Percentiles rank a stretch among this genome's conserved stretches.
These are phyloP conservation scores for Aspergillus campestris DNA, from an alignment of 495 filamentous ascomycete genomes.

Conservation along the genomic window DNA sequence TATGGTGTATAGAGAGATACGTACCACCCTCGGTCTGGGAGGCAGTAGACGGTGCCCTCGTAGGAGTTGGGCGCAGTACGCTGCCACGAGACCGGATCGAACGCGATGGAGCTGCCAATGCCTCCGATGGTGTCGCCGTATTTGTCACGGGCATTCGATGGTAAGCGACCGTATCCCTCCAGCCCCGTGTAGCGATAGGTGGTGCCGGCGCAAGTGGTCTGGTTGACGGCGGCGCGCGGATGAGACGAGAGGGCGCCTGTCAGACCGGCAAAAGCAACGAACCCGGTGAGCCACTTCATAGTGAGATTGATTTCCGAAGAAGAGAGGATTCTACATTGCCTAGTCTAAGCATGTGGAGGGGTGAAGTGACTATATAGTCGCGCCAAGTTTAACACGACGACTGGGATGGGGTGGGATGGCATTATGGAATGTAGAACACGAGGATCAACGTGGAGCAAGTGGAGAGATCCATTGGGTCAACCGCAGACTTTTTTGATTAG, in stretches of 20 bases:
- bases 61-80: constrained; percentile 47
- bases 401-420: too few relatives aligned
- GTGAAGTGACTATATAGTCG: too few relatives aligned
- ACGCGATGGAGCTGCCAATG: constrained; percentile 57
- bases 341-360: too few relatives aligned
- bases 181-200: constrained; percentile 60
- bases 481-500: background rate
- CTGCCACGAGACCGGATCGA: constrained; percentile 57
- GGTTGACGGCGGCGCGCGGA: constrained; percentile 28
- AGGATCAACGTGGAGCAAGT: too few relatives aligned
- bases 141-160: constrained; percentile 54
- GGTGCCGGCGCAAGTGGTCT: constrained; percentile 55
- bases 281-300: too few relatives aligned
- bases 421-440: too few relatives aligned
- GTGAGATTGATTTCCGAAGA: too few relatives aligned
- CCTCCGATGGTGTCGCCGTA: constrained; percentile 67
- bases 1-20: background rate
- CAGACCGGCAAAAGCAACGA: too few relatives aligned
- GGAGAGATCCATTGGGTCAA: too few relatives aligned
- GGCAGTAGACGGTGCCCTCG: constrained; percentile 51
- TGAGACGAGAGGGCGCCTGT: constrained; percentile 2
- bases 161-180: constrained; percentile 60
- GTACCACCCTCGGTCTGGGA: constrained; percentile 69
- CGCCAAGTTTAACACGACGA: too few relatives aligned
- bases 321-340: too few relatives aligned